Base-by-base conservation (phyloP, 176 grass and related monocot genomes). In the Musa troglodytarum region DNA sequence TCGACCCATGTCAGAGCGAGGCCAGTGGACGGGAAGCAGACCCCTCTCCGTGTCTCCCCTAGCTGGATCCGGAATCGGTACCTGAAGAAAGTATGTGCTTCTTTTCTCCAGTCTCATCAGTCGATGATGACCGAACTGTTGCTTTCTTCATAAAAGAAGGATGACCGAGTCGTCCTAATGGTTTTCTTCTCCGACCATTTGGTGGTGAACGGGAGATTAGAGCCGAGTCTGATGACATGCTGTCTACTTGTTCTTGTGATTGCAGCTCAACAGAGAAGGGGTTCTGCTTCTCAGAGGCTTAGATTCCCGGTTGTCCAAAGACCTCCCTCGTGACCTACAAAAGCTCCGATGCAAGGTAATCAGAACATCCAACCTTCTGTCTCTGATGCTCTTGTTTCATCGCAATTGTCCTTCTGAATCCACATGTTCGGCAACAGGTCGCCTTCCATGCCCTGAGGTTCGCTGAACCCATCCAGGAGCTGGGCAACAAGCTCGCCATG, bases 301-400 rank as follows among this genome's bases (percentile, higher is more conserved):
- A 17, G 81, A 87, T 83, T 83, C 81, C 5, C 83, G 81, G 69
- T 81, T 87, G 1, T 80, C 85, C 9, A 87, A 87, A 67, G 85
- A 87, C 57, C 77, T 87, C 12, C 85, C 85, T 59, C 28, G 53
- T 10, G 85, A 87, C 61, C 81, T 87, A 50, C 85, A 87, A 83
- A 87, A 83, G 55, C 85, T 87, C 58, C 81, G 85, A 58, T 87
- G 85, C 85, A 87, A 87, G 66, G 85, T 87, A 83, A 77, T 34
- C n/a, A 64, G 75, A 4, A 7, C 1, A 21, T 28, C 14, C 21
- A 9, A 70, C 50, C 34, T 21, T 52, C 14, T 63, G 20, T 14
- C 49, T 50, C 1, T 2, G 9, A 23, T 13, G n/a, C 8, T 17
- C 14, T 17, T 15, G 10, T 61, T 61, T 61, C 16, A 61, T 17